A percentile compares a stretch with the other conserved stretches of the same genome.
These are phyloP conservation scores for Scedosporium apiospermum DNA, from an alignment of 2,329 filamentous ascomycete genomes.

Conservation along the genomic window DNA sequence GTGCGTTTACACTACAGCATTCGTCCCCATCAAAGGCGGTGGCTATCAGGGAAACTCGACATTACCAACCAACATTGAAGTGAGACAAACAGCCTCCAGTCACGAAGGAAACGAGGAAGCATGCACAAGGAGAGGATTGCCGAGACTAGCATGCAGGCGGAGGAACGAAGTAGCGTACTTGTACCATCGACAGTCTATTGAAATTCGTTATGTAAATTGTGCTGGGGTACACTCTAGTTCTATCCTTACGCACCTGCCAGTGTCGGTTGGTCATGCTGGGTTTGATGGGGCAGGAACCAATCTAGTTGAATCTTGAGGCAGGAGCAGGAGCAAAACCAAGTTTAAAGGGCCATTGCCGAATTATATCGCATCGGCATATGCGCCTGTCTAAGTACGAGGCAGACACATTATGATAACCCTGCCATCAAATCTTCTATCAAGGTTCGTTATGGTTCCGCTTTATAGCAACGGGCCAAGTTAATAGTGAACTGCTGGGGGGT, in stretches of 20 bases:
- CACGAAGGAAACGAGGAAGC: neutral
- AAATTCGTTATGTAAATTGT: no score
- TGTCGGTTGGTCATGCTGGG: neutral
- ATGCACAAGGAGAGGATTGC: neutral
- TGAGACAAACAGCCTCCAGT: neutral
- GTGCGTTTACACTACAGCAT: no score
- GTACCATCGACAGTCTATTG: no score
- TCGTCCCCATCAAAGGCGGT: no score
- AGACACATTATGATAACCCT: neutral
- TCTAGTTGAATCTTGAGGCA: neutral
- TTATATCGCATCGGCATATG: neutral
- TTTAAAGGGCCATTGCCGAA: neutral
- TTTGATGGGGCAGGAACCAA: neutral
- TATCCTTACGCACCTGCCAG: neutral
- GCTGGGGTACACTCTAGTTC: no score
- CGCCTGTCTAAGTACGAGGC: neutral
- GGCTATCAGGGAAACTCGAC: no score
- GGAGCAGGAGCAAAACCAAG: neutral
- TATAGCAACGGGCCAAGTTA: neutral
- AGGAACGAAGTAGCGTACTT: no score
- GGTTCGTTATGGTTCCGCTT: neutral
- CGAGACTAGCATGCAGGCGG: neutral
- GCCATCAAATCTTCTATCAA: neutral
- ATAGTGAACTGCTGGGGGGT: neutral
- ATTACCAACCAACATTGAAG: neutral